A percentile compares a stretch with the other conserved stretches of the same genome.
phyloP scores from a whole-genome alignment of 345 rosid species.

The Dipteronia dyeriana region DNA sequence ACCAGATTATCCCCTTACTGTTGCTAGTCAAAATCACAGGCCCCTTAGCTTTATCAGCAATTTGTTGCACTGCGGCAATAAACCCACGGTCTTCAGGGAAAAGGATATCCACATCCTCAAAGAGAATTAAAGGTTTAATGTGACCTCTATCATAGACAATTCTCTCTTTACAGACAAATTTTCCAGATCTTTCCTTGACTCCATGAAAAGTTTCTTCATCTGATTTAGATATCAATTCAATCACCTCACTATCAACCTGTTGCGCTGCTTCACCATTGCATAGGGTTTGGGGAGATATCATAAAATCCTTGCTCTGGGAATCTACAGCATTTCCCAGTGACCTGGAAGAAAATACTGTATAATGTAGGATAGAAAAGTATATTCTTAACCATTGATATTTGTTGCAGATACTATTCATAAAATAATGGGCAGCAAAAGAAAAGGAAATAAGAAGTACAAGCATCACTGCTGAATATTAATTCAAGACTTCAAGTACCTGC shows the following conservation, averaged over 20 bases:
- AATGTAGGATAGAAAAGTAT: conserved; percentile 15
- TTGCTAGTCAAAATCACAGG: conserved; percentile 86
- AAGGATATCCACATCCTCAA: conserved; percentile 89
- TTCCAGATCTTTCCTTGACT: conserved; percentile 31
- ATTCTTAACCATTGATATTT: conserved; percentile 13
- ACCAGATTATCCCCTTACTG: conserved; percentile 48
- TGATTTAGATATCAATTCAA: conserved; percentile 37
- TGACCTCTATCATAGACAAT: conserved; percentile 34
- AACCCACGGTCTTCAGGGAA: conserved; percentile 95
- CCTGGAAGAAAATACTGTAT: conserved; percentile 50
- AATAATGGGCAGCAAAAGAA: conserved; percentile 19
- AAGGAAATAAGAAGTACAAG: conserved; percentile 4
- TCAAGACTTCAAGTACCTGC: conserved; percentile 55
- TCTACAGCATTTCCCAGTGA: conserved; percentile 49
- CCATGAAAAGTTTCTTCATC: conserved; percentile 35
- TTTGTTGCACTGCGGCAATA: conserved; percentile 76
- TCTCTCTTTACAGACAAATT: conserved; percentile 32
- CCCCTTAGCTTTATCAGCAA: conserved; percentile 87
- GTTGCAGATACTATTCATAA: conserved; percentile 2
- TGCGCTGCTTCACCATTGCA: conserved; percentile 31
- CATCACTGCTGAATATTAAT: conserved; percentile 17
- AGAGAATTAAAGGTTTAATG: conserved; percentile 72
- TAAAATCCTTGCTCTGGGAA: conserved; percentile 29
- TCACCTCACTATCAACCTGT: conserved; percentile 34
- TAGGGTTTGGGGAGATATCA: conserved; percentile 24